Base-by-base conservation (phyloP, 257 asterid species). In the Coffea eugenioides region DNA sequence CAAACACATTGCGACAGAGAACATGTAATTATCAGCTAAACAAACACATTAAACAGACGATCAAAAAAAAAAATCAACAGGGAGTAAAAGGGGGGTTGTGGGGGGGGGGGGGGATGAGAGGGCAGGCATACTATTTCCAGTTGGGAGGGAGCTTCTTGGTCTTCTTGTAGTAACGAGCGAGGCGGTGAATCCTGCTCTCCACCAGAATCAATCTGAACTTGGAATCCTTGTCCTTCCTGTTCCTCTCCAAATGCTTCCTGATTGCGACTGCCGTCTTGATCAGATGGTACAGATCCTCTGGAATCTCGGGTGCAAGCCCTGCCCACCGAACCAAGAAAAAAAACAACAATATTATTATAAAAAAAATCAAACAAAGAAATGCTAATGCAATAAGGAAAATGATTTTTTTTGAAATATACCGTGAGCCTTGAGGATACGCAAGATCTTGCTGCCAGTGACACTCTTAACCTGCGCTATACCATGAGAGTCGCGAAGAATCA, bases 141-240 rank as follows among this genome's bases (percentile, higher is more conserved):
- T 85, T 89, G 48, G 97, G 97, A 0, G 98, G 97, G 73, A 93
- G 98, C 92, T 93, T 93, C 92, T 92, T 93, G 65, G 97, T 92
- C 89, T 93, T 92, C 93, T 93, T 93, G 92, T 92, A 93, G 89
- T 93, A 93, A 16, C 98, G 96, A n/a, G 97, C 98, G 31, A 93
- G 96, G 54, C 97, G 96, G 83, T 93, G 97, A 80, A 93, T 92
- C 89, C 97, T 93, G 88, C 98, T 93, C 89, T 93, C 97, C 31
- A 93, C 98, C 70, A 92, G 89, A 88, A 93, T 93, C 90, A 92
- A 82, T 81, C 98, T 83, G 84, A 93, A 93, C 77, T 93, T 93
- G 23, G 97, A 93, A 78, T 93, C 97, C 80, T 93, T 91, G 46
- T 93, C 97, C 92, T 93, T 93, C 90, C 95, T 89, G 85, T 91